phyloP scores from a whole-genome alignment of 495 filamentous ascomycete genomes.

The Tirmania nivea region DNA sequence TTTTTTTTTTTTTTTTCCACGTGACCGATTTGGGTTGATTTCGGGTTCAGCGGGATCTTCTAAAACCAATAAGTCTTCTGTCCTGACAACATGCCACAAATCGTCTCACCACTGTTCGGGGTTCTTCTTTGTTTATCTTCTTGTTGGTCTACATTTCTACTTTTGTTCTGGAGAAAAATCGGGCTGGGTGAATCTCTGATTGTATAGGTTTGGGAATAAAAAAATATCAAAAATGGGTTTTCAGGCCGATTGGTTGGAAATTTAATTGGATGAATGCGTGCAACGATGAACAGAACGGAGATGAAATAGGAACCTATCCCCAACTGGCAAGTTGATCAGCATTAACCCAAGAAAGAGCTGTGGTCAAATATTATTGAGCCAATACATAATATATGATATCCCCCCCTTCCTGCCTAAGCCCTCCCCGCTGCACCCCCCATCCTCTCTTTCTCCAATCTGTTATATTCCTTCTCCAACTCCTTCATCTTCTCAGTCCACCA shows the following conservation, averaged over 20 bases:
- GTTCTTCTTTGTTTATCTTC: background rate
- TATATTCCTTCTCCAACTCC: background rate
- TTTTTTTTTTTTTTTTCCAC: background rate
- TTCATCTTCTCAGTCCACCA: conserved; percentile 1
- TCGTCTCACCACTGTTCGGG: background rate
- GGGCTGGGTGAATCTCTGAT: background rate
- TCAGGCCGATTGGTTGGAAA: no score
- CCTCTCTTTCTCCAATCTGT: background rate
- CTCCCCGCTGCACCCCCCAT: background rate
- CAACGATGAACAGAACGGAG: no score
- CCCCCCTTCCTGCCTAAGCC: background rate
- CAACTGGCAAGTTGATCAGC: no score
- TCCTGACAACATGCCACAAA: background rate
- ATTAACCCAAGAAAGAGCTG: no score
- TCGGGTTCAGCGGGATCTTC: background rate
- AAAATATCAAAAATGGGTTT: background rate
- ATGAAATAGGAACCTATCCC: no score
- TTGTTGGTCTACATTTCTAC: background rate
- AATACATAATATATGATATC: no score
- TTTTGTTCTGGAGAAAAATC: background rate
- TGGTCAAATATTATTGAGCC: no score
- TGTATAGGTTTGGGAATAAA: background rate
- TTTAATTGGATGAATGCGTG: background rate
- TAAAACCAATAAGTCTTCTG: background rate
- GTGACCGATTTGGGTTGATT: background rate